Evolutionary conservation across 495 filamentous ascomycete genomes (phyloP).

Genomic region (Chaetomium cochliodes): DNA sequence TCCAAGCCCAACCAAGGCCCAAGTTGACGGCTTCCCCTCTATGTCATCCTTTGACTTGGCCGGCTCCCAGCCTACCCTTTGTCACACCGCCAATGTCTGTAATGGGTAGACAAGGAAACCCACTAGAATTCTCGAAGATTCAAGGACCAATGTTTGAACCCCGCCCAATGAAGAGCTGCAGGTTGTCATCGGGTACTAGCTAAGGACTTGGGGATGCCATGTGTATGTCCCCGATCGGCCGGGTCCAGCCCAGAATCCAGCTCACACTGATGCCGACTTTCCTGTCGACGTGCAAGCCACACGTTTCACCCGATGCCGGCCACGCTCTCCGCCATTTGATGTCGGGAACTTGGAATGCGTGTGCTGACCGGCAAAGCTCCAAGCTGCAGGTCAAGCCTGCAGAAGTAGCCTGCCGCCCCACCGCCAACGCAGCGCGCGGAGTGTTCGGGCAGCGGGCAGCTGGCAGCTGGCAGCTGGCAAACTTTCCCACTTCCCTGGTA

Average conservation of each 20-base stretch:
- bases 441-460: no score
- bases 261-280: not conserved
- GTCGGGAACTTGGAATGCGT: not conserved
- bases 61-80: no score
- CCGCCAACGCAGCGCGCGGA: conserved; percentile 35
- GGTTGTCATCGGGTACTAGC: not conserved
- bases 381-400: conserved; percentile 8
- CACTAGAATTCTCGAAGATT: no score
- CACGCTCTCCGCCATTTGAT: conserved; percentile 19
- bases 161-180: not conserved
- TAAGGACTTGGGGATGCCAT: not conserved
- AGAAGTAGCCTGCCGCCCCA: conserved; percentile 27
- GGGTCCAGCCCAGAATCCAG: not conserved
- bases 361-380: conserved; percentile 12
- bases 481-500: conserved; percentile 19
- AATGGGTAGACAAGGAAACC: not conserved
- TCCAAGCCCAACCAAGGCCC: no score
- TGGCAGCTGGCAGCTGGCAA: conserved; percentile 13
- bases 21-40: no score
- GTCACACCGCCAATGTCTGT: not conserved
- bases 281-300: conserved; percentile 3
- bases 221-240: not conserved
- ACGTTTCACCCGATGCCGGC: not conserved
- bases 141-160: not conserved
- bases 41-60: no score